Conservation (phyloP, 805 yeast genomes). For the Barnettozyma populi region DNA sequence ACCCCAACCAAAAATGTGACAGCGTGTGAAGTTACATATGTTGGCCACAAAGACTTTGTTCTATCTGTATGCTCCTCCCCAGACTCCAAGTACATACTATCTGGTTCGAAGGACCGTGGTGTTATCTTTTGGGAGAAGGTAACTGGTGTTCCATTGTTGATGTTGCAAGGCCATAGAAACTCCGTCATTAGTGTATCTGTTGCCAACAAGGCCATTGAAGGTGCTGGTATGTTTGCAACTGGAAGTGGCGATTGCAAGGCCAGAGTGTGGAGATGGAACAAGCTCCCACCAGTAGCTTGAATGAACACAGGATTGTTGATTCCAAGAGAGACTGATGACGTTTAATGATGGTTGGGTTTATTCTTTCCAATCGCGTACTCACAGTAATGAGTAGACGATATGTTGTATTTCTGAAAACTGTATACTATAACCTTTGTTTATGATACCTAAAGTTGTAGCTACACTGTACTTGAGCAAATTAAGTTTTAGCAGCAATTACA, state of each 20-base stretch:
- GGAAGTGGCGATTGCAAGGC: constrained; percentile 98
- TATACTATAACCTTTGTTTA: constrained; percentile 1
- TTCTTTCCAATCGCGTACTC: background rate
- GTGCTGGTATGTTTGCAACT: constrained; percentile 87
- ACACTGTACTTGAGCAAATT: background rate
- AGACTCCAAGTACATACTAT: constrained; percentile 81
- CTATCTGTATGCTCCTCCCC: constrained; percentile 92
- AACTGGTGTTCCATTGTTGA: constrained; percentile 85
- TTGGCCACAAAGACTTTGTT: constrained; percentile 95
- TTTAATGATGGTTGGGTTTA: background rate
- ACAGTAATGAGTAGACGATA: background rate
- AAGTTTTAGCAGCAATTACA: background rate
- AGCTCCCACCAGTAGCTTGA: constrained; percentile 19
- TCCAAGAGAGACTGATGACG: constrained; percentile 2
- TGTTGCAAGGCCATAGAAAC: constrained; percentile 96
- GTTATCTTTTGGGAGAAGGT: constrained; percentile 94
- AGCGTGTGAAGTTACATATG: constrained; percentile 86
- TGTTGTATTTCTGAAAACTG: background rate
- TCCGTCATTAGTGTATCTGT: constrained; percentile 94
- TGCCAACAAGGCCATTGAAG: constrained; percentile 65
- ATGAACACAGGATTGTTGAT: constrained; percentile 4
- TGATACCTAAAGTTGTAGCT: constrained; percentile 1
- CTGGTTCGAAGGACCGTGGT: constrained; percentile 96
- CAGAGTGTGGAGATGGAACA: constrained; percentile 88
- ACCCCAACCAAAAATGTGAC: constrained; percentile 36